These are phyloP conservation scores for Prunus mira DNA, from an alignment of 306 rosid genomes.

Conservation along the genomic window DNA sequence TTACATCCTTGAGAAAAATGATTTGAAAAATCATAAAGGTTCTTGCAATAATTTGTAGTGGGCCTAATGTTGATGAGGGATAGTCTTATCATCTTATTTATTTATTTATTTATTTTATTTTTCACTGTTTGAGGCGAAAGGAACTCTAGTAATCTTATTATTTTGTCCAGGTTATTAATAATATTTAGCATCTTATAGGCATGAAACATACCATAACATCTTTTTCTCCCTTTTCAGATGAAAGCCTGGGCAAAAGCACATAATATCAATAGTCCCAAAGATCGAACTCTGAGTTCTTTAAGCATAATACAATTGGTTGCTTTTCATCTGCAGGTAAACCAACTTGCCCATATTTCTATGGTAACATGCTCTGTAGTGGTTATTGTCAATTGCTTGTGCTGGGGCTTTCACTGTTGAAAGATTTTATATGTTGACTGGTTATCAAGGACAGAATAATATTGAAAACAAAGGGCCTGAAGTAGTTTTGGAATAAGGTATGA, in stretches of 20 bases:
- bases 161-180: neutral
- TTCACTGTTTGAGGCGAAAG: neutral
- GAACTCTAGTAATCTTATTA: neutral
- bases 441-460: neutral
- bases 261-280: slow-evolving; percentile 14
- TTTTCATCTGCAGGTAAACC: slow-evolving; percentile 11
- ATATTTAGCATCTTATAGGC: neutral
- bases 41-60: neutral
- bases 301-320: slow-evolving; percentile 10
- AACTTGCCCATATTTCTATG: neutral
- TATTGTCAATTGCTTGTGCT: neutral
- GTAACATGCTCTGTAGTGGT: neutral
- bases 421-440: neutral
- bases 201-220: neutral
- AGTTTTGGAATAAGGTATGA: neutral
- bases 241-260: slow-evolving; percentile 16
- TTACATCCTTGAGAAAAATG: neutral
- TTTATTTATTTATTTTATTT: neutral
- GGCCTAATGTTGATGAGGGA: neutral
- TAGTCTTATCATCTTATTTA: neutral
- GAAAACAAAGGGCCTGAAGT: neutral
- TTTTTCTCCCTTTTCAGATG: slow-evolving; percentile 10
- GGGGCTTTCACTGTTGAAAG: neutral
- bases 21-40: neutral
- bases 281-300: slow-evolving; percentile 13